Percentiles rank a stretch among this genome's conserved stretches.
phyloP scores from a whole-genome alignment of 331 rosid species.

The Spiraea crenata region DNA sequence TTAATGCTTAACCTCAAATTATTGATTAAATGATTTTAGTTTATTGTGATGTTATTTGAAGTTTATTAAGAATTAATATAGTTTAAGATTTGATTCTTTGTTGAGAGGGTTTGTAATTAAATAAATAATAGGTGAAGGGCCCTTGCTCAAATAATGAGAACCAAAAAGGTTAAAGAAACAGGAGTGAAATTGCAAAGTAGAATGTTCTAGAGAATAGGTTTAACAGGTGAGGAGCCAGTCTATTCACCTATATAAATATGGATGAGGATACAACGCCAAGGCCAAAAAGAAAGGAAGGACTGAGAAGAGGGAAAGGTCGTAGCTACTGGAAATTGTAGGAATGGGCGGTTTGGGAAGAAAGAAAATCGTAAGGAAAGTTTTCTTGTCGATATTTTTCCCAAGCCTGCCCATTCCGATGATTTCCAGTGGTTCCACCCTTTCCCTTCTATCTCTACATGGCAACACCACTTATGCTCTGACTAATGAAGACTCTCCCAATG shows the following conservation, averaged over 20 bases:
- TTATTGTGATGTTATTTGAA: no score
- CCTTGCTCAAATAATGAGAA: background rate
- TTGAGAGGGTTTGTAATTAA: no score
- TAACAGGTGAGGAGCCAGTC: background rate
- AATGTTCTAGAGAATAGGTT: background rate
- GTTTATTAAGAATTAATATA: no score
- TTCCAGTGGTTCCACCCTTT: conserved; percentile 55
- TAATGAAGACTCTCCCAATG: no score
- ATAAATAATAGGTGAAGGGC: no score
- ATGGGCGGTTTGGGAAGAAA: conserved; percentile 55
- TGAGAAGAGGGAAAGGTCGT: conserved; percentile 46
- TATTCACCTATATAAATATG: background rate
- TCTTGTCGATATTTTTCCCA: conserved; percentile 34
- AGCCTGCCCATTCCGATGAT: conserved; percentile 55
- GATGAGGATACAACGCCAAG: background rate
- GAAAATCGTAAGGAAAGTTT: background rate
- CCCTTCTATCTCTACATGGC: conserved; percentile 19
- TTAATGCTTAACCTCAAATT: no score
- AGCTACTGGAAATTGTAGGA: conserved; percentile 46
- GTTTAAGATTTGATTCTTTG: no score
- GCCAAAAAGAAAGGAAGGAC: background rate
- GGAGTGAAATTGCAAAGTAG: conserved; percentile 2
- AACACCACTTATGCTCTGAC: background rate
- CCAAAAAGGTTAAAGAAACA: background rate
- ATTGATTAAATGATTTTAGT: no score